Percentiles rank a stretch among this genome's conserved stretches.
Evolutionary conservation across 148 eudicot genomes (phyloP).

Genomic region (Drosera capensis): DNA sequence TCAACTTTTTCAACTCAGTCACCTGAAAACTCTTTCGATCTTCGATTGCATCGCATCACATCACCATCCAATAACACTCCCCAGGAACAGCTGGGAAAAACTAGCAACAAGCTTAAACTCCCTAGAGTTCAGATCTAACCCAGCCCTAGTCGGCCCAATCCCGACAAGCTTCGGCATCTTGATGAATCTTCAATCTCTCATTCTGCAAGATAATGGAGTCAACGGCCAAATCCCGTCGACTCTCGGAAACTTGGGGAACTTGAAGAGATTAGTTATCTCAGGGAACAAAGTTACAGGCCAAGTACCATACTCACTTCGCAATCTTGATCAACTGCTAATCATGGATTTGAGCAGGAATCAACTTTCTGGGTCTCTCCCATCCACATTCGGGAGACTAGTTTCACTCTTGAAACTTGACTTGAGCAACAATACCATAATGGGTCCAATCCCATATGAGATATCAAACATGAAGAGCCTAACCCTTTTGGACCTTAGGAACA

Average conservation of each 20-base stretch:
- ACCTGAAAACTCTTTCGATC: too few species aligned
- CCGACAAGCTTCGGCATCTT: constrained; percentile 40
- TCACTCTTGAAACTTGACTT: constrained; percentile 77
- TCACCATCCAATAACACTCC: too few species aligned
- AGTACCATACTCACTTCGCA: constrained; percentile 36
- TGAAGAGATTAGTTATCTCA: constrained; percentile 51
- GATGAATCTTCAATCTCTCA: constrained; percentile 46
- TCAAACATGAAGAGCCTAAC: constrained; percentile 44
- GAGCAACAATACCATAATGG: constrained; percentile 51
- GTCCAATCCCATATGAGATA: constrained; percentile 34
- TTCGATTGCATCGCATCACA: too few species aligned
- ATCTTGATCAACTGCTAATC: constrained; percentile 46
- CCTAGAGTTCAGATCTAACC: constrained; percentile 67
- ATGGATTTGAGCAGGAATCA: constrained; percentile 63
- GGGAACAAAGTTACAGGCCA: constrained; percentile 37
- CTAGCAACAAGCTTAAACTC: constrained; percentile 51
- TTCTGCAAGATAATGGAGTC: constrained; percentile 49
- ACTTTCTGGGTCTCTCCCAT: constrained; percentile 49
- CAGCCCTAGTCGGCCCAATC: constrained; percentile 40
- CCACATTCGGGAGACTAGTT: constrained; percentile 37
- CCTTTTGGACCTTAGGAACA: constrained; percentile 60
- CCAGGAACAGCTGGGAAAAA: too few species aligned
- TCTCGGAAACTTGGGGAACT: constrained; percentile 35
- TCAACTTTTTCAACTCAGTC: too few species aligned
- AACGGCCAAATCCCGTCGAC: constrained; percentile 36